Conservation (phyloP, 805 yeast genomes). For the Barnettozyma salicaria region DNA sequence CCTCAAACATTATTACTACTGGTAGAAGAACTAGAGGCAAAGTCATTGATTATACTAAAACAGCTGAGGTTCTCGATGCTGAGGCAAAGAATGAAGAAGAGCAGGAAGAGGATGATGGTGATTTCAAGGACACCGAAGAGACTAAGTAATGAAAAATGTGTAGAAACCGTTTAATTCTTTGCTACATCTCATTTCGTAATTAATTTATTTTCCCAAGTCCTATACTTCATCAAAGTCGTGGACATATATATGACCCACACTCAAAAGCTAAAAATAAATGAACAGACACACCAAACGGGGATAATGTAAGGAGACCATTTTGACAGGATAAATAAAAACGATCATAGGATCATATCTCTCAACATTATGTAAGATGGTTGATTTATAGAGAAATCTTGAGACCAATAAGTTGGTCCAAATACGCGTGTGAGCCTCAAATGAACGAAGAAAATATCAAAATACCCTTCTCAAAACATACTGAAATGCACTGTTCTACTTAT, state of each 20-base stretch:
- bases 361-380: too few relatives aligned
- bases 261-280: too few relatives aligned
- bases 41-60: constrained; percentile 77
- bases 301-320: too few relatives aligned
- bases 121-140: constrained; percentile 40
- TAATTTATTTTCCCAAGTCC: not conserved
- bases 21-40: constrained; percentile 91
- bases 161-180: too few relatives aligned
- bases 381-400: not conserved
- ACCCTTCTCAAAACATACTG: not conserved
- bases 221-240: not conserved
- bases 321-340: too few relatives aligned
- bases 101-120: constrained; percentile 45
- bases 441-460: constrained; percentile 1
- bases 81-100: constrained; percentile 37
- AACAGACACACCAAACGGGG: too few relatives aligned
- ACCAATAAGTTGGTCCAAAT: not conserved
- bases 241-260: too few relatives aligned
- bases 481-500: too few relatives aligned
- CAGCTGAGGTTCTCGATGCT: constrained; percentile 61
- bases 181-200: not conserved
- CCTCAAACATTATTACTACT: constrained; percentile 73
- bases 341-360: too few relatives aligned
- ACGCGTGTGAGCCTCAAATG: not conserved
- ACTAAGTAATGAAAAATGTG: not conserved